phyloP scores from a whole-genome alignment of 2,329 filamentous ascomycete genomes.

The Botryotinia narcissicola region DNA sequence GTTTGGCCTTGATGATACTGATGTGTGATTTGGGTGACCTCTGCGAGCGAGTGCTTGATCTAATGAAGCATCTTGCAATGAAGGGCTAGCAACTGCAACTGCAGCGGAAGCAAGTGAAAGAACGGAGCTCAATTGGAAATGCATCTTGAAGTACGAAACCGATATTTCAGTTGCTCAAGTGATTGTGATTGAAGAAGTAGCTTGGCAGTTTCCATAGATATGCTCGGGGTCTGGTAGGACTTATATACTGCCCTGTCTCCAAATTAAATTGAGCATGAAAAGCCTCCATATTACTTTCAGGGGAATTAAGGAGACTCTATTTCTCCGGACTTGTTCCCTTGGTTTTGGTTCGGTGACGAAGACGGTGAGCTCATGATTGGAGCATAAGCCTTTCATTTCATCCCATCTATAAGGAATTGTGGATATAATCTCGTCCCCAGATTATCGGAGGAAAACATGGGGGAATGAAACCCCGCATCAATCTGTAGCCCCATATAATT shows the following conservation, averaged over 20 bases:
- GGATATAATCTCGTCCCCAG: conserved; percentile 5
- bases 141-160: conserved; percentile 28
- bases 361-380: not conserved
- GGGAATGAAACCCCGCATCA: conserved; percentile 1
- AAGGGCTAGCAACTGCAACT: conserved; percentile 28
- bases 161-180: not conserved
- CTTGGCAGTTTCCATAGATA: not conserved
- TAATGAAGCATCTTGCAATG: conserved; percentile 25
- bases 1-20: conserved; percentile 30
- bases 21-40: conserved; percentile 26
- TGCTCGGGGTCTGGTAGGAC: not conserved
- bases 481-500: not conserved
- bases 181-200: not conserved
- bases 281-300: not conserved
- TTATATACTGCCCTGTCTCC: conserved; percentile 12
- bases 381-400: not conserved
- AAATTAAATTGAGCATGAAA: not conserved
- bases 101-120: conserved; percentile 30
- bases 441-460: not conserved
- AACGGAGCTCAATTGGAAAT: conserved; percentile 29
- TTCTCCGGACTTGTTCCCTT: conserved; percentile 7
- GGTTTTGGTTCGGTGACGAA: not conserved
- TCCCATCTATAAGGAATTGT: conserved; percentile 4
- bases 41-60: conserved; percentile 19
- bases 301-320: not conserved